phyloP scores from a whole-genome alignment of 495 filamentous ascomycete species.

The Aspergillus bridgeri region DNA sequence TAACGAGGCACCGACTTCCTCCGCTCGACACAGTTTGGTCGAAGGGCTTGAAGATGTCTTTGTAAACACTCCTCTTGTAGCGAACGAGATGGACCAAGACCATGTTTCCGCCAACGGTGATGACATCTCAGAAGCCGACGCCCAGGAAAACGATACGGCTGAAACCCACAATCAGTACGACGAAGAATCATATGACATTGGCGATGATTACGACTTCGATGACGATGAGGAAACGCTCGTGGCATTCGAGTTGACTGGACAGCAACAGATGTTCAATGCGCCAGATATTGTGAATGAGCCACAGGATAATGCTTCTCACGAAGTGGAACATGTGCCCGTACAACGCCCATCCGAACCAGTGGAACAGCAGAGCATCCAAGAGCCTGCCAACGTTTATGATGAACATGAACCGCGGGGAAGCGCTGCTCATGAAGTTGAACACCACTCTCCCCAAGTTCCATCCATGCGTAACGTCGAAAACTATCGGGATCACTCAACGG shows the following conservation, averaged over 20 bases:
- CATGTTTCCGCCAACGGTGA: conserved; percentile 3
- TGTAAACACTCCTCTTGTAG: background rate
- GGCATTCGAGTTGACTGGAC: conserved; percentile 7
- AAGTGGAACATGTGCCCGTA: background rate
- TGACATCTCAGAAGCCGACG: conserved; percentile 9
- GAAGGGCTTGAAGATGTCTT: conserved; percentile 22
- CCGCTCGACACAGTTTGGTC: background rate
- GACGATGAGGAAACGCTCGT: conserved; percentile 22
- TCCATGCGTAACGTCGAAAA: background rate
- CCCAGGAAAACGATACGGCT: conserved; percentile 3
- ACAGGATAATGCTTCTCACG: background rate
- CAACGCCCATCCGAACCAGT: background rate
- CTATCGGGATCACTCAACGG: background rate
- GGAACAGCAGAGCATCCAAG: background rate
- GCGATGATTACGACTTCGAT: conserved; percentile 15
- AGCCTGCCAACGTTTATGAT: background rate
- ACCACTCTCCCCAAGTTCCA: background rate
- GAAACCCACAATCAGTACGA: conserved; percentile 14
- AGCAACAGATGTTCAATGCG: background rate
- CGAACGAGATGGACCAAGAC: background rate
- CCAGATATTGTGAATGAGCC: background rate
- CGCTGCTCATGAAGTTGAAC: background rate
- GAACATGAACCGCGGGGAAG: background rate
- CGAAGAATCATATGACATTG: conserved; percentile 12
- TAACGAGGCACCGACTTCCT: background rate